A percentile compares a stretch with the other conserved stretches of the same genome.
Conservation (phyloP, 257 asterid species). For the Rhazya stricta region DNA sequence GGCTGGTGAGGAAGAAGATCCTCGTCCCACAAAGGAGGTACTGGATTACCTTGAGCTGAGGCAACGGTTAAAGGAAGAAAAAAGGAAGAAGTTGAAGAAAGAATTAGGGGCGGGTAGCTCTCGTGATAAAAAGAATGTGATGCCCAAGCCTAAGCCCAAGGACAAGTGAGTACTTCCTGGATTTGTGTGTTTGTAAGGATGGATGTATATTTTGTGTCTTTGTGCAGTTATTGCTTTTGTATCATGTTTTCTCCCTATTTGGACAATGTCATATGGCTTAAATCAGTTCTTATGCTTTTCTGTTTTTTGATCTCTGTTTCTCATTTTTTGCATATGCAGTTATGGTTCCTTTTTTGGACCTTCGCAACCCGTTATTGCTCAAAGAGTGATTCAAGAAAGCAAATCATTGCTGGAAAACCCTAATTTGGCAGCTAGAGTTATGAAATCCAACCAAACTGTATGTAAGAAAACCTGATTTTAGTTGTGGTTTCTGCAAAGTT, state of each 20-base stretch:
- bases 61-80: constrained; percentile 57
- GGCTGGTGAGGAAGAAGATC: constrained; percentile 49
- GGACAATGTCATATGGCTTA: neutral
- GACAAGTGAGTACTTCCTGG: constrained; percentile 67
- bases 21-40: constrained; percentile 63
- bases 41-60: constrained; percentile 68
- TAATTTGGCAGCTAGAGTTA: constrained; percentile 57
- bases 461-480: constrained; percentile 17
- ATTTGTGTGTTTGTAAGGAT: neutral
- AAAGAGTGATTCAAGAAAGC: constrained; percentile 96
- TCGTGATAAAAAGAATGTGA: constrained; percentile 30
- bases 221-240: neutral
- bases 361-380: constrained; percentile 86
- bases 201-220: neutral
- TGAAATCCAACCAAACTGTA: constrained; percentile 40
- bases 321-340: constrained; percentile 38
- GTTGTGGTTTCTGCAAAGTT: neutral
- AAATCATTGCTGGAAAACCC: constrained; percentile 83
- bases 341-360: constrained; percentile 98
- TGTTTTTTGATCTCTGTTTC: neutral
- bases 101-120: constrained; percentile 57
- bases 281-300: neutral
- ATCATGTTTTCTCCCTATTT: neutral
- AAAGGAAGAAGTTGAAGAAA: constrained; percentile 65
- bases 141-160: constrained; percentile 37